phyloP scores from a whole-genome alignment of 2,329 filamentous ascomycete species.

The Fonsecaea erecta region DNA sequence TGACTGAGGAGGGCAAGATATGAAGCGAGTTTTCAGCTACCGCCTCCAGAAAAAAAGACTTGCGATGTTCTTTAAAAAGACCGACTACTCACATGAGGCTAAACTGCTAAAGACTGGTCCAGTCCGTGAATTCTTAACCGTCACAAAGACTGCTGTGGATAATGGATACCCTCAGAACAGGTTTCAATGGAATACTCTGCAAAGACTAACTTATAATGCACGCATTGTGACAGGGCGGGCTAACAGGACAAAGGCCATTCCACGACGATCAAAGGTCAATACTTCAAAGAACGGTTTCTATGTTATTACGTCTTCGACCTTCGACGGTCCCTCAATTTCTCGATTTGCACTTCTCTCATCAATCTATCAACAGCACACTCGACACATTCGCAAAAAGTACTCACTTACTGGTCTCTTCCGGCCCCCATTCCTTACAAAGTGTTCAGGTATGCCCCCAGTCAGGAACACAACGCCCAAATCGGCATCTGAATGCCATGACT shows the following conservation, averaged over 20 bases:
- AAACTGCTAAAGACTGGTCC: background rate
- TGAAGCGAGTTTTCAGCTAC: conserved; percentile 7
- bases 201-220: background rate
- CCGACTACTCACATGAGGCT: background rate
- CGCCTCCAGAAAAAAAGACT: background rate
- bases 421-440: background rate
- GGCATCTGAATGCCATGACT: background rate
- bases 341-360: background rate
- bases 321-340: background rate
- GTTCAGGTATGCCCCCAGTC: background rate
- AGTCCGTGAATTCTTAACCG: background rate
- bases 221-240: background rate
- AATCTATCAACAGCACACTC: background rate
- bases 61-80: background rate
- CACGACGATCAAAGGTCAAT: background rate
- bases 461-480: background rate
- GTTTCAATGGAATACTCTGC: background rate
- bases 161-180: background rate
- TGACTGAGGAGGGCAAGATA: conserved; percentile 58
- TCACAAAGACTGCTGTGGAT: background rate
- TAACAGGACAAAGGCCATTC: background rate
- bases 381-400: background rate
- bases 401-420: background rate
- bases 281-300: background rate
- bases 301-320: background rate